Evolutionary conservation across 2,329 filamentous ascomycete genomes (phyloP).

Genomic region (Calonectria hawksworthii): DNA sequence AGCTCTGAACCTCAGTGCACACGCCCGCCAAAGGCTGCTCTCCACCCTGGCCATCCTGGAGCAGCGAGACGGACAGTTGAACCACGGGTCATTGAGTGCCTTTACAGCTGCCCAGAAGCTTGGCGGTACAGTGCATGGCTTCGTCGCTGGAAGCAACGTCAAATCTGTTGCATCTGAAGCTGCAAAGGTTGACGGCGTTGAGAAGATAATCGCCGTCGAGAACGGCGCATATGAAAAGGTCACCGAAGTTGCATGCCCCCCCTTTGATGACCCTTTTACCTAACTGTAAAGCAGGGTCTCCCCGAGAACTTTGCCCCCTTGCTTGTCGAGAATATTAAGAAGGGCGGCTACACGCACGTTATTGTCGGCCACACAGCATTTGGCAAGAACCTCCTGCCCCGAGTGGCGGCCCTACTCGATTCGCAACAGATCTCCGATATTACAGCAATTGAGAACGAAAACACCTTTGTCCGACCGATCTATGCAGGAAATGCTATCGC

Average conservation of each 20-base stretch:
- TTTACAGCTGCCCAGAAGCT: slow-evolving; percentile 89
- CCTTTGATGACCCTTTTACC: neutral
- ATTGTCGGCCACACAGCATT: slow-evolving; percentile 94
- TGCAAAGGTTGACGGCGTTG: slow-evolving; percentile 89
- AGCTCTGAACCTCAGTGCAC: slow-evolving; percentile 45
- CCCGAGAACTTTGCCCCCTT: slow-evolving; percentile 96
- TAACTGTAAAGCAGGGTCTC: slow-evolving; percentile 72
- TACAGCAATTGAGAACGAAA: slow-evolving; percentile 86
- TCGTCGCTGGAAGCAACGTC: slow-evolving; percentile 85
- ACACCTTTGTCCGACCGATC: slow-evolving; percentile 95
- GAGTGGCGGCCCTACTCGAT: slow-evolving; percentile 92
- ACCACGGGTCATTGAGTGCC: slow-evolving; percentile 84
- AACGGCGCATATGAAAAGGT: slow-evolving; percentile 95
- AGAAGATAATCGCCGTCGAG: slow-evolving; percentile 91
- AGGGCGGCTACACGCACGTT: slow-evolving; percentile 92
- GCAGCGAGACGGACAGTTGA: slow-evolving; percentile 91
- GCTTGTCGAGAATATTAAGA: slow-evolving; percentile 96
- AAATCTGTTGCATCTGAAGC: slow-evolving; percentile 85
- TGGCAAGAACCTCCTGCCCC: slow-evolving; percentile 93
- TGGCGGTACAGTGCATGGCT: slow-evolving; percentile 87
- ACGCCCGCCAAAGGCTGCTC: slow-evolving; percentile 67
- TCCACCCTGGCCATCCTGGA: slow-evolving; percentile 94
- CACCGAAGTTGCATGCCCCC: neutral
- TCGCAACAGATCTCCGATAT: slow-evolving; percentile 95
- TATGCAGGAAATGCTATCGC: slow-evolving; percentile 98